These are phyloP conservation scores for Bruguiera parviflora DNA, from an alignment of 345 rosid species.

Conservation along the genomic window DNA sequence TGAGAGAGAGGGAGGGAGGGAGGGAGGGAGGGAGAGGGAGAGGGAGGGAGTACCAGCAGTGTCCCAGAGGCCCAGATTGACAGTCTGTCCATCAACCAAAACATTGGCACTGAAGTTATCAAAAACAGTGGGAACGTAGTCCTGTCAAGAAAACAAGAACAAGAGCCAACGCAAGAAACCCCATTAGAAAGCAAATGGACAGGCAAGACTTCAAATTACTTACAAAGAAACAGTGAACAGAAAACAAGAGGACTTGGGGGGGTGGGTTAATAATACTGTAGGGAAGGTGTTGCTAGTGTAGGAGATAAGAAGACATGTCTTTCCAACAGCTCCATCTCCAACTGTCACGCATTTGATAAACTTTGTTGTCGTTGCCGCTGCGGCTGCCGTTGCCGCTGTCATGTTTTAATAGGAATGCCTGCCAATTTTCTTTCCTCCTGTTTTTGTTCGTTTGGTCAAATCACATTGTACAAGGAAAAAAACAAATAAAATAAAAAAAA, in stretches of 20 bases:
- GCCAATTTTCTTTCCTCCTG: neutral
- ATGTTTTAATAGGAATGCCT: neutral
- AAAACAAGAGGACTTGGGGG: neutral
- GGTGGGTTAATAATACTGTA: constrained; percentile 34
- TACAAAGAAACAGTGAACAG: constrained; percentile 1
- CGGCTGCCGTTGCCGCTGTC: constrained; percentile 11
- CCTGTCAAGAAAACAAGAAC: constrained; percentile 30
- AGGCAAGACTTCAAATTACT: neutral
- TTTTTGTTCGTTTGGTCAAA: neutral
- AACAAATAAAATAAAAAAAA: too few species aligned
- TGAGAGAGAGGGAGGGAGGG: neutral
- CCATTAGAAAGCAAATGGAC: neutral
- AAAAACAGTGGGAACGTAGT: constrained; percentile 66
- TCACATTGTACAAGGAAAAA: too few species aligned
- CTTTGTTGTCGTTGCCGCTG: constrained; percentile 45
- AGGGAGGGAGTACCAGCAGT: constrained; percentile 21
- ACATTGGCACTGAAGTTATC: constrained; percentile 34
- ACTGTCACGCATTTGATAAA: constrained; percentile 91
- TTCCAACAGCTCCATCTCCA: constrained; percentile 94
- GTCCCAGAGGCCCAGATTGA: constrained; percentile 28
- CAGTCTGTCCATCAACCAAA: constrained; percentile 25
- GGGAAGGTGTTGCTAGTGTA: constrained; percentile 91
- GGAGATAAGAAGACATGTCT: constrained; percentile 85
- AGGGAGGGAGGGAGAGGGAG: neutral
- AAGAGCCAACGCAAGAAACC: neutral